A percentile compares a stretch with the other conserved stretches of the same genome.
Evolutionary conservation across 257 asterid species (phyloP).

Genomic region (Apocynum venetum): DNA sequence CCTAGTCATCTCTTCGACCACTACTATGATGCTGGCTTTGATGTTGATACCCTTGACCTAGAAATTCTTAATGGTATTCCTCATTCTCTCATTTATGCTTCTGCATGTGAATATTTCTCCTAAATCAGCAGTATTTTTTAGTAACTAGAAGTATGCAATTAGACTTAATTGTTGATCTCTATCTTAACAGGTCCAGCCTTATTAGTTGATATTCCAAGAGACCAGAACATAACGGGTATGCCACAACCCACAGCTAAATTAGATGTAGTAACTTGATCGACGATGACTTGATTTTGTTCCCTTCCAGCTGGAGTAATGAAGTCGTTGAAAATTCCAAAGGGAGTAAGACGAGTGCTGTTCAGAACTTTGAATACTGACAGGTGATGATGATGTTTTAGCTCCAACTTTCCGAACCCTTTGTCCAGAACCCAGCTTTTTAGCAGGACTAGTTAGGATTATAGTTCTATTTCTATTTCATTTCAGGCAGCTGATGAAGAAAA

Average conservation of each 20-base stretch:
- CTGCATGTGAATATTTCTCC: not conserved
- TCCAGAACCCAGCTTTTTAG: not conserved
- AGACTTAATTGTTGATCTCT: not conserved
- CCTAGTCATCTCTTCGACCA: slow-evolving; percentile 69
- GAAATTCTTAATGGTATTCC: slow-evolving; percentile 58
- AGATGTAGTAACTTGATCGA: not conserved
- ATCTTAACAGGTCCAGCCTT: slow-evolving; percentile 63
- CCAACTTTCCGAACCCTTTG: not conserved
- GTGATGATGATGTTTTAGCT: not conserved
- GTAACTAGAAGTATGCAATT: not conserved
- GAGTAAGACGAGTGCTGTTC: slow-evolving; percentile 24
- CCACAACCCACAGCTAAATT: not conserved
- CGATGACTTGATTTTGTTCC: not conserved
- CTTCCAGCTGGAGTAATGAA: slow-evolving; percentile 22
- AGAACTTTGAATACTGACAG: slow-evolving; percentile 24
- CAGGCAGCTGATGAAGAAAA: slow-evolving; percentile 1
- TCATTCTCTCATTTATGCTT: not conserved
- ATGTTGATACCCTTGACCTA: slow-evolving; percentile 78
- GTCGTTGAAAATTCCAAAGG: slow-evolving; percentile 18
- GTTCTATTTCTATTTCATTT: not conserved
- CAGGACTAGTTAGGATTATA: not conserved
- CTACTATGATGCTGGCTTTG: slow-evolving; percentile 65
- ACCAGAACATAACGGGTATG: slow-evolving; percentile 77
- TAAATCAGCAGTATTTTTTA: not conserved
- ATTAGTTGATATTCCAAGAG: slow-evolving; percentile 83